Conservation (phyloP, 148 eudicot genomes). For the Spergularia marina region DNA sequence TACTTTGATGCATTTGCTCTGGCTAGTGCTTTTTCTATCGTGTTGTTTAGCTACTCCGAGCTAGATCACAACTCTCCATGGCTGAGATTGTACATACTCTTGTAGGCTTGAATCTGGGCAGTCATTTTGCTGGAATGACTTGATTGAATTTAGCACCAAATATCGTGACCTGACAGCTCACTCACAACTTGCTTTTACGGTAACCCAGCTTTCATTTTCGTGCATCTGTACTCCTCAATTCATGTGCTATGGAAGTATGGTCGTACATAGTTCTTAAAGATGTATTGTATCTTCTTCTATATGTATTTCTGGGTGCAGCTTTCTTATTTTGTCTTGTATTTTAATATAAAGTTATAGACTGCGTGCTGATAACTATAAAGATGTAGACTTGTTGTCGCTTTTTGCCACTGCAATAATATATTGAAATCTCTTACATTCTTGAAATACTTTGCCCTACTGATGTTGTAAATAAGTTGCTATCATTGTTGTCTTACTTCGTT, state of each 20-base stretch:
- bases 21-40: not conserved
- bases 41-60: not conserved
- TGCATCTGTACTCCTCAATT: not conserved
- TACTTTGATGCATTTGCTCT: not conserved
- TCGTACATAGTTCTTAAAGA: too few species aligned
- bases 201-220: conserved; percentile 28
- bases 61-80: conserved; percentile 4
- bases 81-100: conserved; percentile 15
- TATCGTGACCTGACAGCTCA: conserved; percentile 90
- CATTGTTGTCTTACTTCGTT: not conserved
- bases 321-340: not conserved
- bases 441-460: not conserved
- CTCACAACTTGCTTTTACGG: conserved; percentile 82
- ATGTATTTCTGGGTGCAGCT: not conserved
- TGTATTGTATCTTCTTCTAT: not conserved
- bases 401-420: too few species aligned
- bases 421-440: too few species aligned
- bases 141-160: conserved; percentile 84
- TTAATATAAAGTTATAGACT: too few species aligned
- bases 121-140: conserved; percentile 85
- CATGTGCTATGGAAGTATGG: not conserved
- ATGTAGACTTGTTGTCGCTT: not conserved
- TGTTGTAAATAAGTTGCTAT: not conserved
- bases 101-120: conserved; percentile 87
- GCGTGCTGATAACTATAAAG: not conserved